phyloP scores from a whole-genome alignment of 2,329 filamentous ascomycete genomes.

The Aspergillus candidus region DNA sequence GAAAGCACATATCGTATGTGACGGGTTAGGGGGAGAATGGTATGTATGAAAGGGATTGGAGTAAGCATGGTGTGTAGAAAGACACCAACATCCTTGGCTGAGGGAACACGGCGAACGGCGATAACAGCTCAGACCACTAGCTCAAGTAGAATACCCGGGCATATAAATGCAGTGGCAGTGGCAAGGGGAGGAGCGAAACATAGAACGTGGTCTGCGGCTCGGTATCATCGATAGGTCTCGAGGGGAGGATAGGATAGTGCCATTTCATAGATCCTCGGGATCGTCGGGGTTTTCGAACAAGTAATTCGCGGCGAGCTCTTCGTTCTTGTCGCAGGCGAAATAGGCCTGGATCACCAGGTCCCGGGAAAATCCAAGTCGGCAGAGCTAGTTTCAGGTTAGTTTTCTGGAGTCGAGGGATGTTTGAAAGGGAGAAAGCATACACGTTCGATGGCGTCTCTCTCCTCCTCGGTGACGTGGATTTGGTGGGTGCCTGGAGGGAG shows the following conservation, averaged over 20 bases:
- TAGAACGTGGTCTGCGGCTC: no score
- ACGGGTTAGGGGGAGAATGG: constrained; percentile 2
- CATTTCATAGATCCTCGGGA: constrained; percentile 42
- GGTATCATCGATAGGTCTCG: constrained; percentile 1
- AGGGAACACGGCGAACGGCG: no score
- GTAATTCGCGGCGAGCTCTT: constrained; percentile 96
- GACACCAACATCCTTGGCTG: constrained; percentile 2
- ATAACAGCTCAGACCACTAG: no score
- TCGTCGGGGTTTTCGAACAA: constrained; percentile 96
- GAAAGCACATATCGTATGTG: constrained; percentile 12
- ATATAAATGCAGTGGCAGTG: no score
- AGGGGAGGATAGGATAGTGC: not conserved
- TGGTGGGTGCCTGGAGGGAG: constrained; percentile 82
- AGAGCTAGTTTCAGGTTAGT: constrained; percentile 55
- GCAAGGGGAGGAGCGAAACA: no score
- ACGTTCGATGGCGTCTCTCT: constrained; percentile 93
- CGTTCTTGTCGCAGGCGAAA: constrained; percentile 99
- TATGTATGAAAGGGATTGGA: no score
- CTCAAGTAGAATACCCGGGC: no score
- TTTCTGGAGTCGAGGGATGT: not conserved
- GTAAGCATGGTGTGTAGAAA: not conserved
- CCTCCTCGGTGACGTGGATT: constrained; percentile 89
- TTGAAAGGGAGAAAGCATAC: constrained; percentile 48
- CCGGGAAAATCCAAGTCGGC: constrained; percentile 84
- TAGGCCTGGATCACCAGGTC: constrained; percentile 96